Evolutionary conservation across 2,329 filamentous ascomycete species (phyloP), one percentile per base, ranked within the genome.

Genomic region (Amauroascus verrucosus): DNA sequence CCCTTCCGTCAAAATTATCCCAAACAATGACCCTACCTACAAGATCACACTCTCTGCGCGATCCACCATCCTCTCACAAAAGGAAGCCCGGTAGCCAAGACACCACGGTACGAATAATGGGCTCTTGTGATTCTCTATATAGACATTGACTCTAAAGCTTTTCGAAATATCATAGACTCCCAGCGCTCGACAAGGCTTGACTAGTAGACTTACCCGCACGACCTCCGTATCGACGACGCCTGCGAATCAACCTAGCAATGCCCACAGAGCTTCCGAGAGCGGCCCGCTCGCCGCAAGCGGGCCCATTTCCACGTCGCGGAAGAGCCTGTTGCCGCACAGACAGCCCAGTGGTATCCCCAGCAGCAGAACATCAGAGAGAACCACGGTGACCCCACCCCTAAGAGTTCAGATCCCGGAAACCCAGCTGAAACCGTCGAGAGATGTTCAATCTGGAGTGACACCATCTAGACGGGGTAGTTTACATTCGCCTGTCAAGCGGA

Each of bases 21-120:
- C n/a, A n/a, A 46, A 41, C 51, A 43, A 71, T 71, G 69, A 67
- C 69, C 44, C 69, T 70, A 40, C 69, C 69, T 16, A 70, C 67
- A 30, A 67, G 68, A 22, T 67, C 67, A 13, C 54, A 59, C 48
- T 69, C 67, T 18, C 58, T 67, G 44, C 66, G 66, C 35, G 67
- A 68, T 32, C 63, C 65, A 40, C 63, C 47, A 16, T 7, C 41
- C 6, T n/a, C 50, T 14, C 55, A 56, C 49, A 48, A 63, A 64
- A 57, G 61, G 33, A 48, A 56, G 22, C 18, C 51, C n/a, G 40
- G 16, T 22, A 26, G 56, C 24, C 52, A 53, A 65, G 56, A 65
- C 63, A 63, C 63, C 61, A 46, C 52, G 54, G 56, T 56, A 57
- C 48, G 57, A 37, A 41, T 48, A n/a, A 33, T n/a, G 6, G 9